phyloP scores from a whole-genome alignment of 1,284 basidiomycete genomes.

The Trametes sp. region DNA sequence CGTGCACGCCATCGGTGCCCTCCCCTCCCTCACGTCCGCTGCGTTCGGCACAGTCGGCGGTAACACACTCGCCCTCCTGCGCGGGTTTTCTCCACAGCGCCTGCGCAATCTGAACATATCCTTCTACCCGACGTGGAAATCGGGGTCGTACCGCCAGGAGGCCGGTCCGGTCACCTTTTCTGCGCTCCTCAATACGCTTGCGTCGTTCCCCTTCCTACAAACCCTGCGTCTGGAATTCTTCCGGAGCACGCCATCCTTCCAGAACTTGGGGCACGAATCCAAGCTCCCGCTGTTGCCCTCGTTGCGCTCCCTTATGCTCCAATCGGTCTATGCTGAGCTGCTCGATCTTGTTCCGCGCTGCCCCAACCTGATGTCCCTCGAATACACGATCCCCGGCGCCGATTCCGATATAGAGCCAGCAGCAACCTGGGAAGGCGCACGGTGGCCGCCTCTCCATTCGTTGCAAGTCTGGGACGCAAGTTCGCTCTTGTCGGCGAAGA shows the following conservation, averaged over 20 bases:
- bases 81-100: neutral
- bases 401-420: no score
- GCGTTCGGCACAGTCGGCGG: neutral
- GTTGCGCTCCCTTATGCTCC: neutral
- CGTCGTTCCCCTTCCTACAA: neutral
- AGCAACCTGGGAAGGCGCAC: no score
- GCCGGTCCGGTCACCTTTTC: no score
- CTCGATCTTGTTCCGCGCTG: neutral
- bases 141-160: no score
- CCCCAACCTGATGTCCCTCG: no score
- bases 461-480: no score
- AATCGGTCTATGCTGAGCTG: neutral
- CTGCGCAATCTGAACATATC: neutral
- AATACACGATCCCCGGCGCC: no score
- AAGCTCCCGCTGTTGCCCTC: neutral
- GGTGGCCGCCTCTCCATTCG: no score
- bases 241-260: no score
- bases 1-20: neutral
- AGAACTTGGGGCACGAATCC: no score
- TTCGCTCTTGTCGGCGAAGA: no score
- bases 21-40: neutral
- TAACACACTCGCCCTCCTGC: neutral
- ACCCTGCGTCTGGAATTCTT: neutral
- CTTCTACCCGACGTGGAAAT: no score
- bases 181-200: neutral